Base-by-base conservation (phyloP, 2,329 filamentous ascomycete genomes). In the Talaromyces sp. region DNA sequence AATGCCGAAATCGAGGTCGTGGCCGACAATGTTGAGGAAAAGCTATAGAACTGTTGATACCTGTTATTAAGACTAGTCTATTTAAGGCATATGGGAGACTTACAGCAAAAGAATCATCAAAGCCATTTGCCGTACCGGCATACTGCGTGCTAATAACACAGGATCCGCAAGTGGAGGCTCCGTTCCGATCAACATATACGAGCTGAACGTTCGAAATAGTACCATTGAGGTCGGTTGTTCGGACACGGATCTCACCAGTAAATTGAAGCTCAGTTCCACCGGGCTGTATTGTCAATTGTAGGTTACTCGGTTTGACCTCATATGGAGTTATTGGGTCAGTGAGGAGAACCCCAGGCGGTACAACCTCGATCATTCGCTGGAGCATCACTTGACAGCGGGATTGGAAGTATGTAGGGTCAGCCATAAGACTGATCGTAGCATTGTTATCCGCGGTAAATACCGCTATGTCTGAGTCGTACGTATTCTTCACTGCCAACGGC, bases 321-420 rank as follows among this genome's bases (percentile, higher is more conserved):
- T 64, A 64, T 10, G 62, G 62, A 59, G 43, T 31, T 52, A 64
- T 64, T 60, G 62, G n/a, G 33, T 64, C 62, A 5, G 62, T 64
- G 62, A 64, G 62, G 27, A 41, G 16, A 5, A 64, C 62, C 31
- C 62, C 62, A 31, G 62, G 22, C 9, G 62, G 62, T 33, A 64
- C 62, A 52, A 64, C 62, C 45, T 64, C 62, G 47, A 64, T 64
- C 62, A 64, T 50, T 33, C 54, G 62, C 56, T 64, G 62, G 27
- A 64, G 62, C 62, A 64, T 59, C 31, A 60, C 62, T 24, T 64
- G 54, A 35, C 62, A 64, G 33, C 62, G 62, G 35, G 62, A 58
- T 48, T 64, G 62, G 52, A 64, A 64, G 54, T 64, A 59, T 10
- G 54, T 33, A 31, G 62, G 50, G 16, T 64, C 41, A 16, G 54